These are phyloP conservation scores for Cutaneotrichosporon cutaneum DNA, from an alignment of 1,284 basidiomycete species.

Conservation along the genomic window DNA sequence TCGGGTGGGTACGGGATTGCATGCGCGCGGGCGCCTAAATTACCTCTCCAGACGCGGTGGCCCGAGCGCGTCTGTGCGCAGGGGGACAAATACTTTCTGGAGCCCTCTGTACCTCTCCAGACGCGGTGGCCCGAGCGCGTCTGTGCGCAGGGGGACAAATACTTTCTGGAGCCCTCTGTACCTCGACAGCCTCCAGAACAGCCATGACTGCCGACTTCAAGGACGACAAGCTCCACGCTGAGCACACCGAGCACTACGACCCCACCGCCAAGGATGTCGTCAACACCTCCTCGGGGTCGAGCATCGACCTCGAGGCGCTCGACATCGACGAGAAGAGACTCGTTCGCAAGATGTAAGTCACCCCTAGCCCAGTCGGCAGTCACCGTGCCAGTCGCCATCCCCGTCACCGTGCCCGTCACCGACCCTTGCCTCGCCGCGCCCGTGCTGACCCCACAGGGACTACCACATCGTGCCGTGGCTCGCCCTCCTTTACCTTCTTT, in stretches of 20 bases:
- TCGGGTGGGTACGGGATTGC: too few relatives aligned
- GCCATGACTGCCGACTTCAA: conserved; percentile 3
- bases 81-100: too few relatives aligned
- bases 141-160: too few relatives aligned
- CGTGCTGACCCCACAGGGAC: conserved; percentile 25
- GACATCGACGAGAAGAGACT: conserved; percentile 16
- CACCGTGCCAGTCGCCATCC: too few relatives aligned
- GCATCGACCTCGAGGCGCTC: conserved; percentile 11
- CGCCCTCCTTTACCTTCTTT: conserved; percentile 62
- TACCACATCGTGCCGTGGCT: conserved; percentile 36
- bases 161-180: too few relatives aligned
- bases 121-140: too few relatives aligned
- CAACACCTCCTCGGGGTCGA: background rate
- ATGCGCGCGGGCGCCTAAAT: too few relatives aligned
- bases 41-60: too few relatives aligned
- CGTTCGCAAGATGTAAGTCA: conserved; percentile 23
- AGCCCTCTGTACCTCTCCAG: too few relatives aligned
- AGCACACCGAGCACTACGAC: background rate
- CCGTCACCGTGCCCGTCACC: background rate
- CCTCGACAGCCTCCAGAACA: background rate
- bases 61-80: too few relatives aligned
- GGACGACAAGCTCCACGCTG: background rate
- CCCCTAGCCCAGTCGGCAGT: too few relatives aligned
- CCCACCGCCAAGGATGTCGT: background rate
- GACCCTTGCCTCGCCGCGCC: background rate